These are phyloP conservation scores for Chlorociboria aeruginascens DNA, from an alignment of 495 filamentous ascomycete genomes.

Conservation along the genomic window DNA sequence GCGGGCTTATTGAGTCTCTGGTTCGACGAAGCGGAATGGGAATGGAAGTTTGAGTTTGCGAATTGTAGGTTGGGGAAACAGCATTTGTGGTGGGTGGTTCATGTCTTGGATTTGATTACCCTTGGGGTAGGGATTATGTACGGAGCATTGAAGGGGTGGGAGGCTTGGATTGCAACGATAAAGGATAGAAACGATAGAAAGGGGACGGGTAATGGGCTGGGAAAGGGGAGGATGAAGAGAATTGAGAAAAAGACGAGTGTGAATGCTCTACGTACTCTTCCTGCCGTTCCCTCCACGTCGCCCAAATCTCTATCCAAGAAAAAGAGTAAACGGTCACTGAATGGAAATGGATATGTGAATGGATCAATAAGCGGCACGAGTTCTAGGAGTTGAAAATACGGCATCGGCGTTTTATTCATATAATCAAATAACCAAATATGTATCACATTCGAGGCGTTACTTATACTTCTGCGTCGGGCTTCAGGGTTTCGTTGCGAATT, in stretches of 20 bases:
- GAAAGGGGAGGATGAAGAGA: too few relatives aligned
- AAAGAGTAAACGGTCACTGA: too few relatives aligned
- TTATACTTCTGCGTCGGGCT: background rate
- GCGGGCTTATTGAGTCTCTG: slow-evolving; percentile 78
- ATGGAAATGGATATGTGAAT: background rate
- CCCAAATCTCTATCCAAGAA: too few relatives aligned
- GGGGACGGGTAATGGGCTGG: background rate
- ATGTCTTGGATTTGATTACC: slow-evolving; percentile 55
- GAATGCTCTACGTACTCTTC: too few relatives aligned
- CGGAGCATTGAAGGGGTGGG: background rate
- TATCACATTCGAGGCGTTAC: too few relatives aligned
- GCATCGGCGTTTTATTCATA: background rate
- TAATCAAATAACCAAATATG: background rate
- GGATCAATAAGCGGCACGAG: background rate
- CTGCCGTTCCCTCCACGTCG: too few relatives aligned
- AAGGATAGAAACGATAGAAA: background rate
- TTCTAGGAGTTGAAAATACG: background rate
- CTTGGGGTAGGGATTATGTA: slow-evolving; percentile 24
- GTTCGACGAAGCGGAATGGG: slow-evolving; percentile 60
- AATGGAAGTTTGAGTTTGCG: slow-evolving; percentile 72
- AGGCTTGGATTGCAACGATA: background rate
- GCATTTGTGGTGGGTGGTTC: slow-evolving; percentile 90
- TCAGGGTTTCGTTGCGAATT: background rate
- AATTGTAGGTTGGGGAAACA: slow-evolving; percentile 72
- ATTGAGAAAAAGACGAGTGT: too few relatives aligned